Base-by-base conservation (phyloP, 768 basidiomycete species). In the Epithele typhae region DNA sequence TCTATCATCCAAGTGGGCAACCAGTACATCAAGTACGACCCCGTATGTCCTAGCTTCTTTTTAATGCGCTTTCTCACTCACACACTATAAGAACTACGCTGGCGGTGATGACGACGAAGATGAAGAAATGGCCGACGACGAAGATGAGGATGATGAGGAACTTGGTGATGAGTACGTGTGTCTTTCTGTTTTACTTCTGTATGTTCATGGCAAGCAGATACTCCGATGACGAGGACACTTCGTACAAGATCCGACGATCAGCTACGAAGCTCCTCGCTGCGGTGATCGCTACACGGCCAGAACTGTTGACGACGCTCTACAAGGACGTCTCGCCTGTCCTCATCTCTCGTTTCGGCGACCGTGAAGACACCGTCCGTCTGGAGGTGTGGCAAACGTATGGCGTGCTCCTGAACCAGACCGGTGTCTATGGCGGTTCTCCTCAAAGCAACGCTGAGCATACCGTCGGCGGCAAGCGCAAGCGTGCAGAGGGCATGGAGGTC, bases 201-300 rank as follows among this genome's bases (percentile, higher is more conserved):
- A 30, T 30, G 27, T 14, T 30, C 27, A 30, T 30, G 14, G 22
- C 12, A n/a, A n/a, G 8, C 54, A 94, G 91, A 53, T 97, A 96
- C 64, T 92, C 92, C 5, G 96, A 99, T 57, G 96, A 99, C 48
- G 96, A 98, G 64, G 96, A 99, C 60, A 90, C 88, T 10, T 97
- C 95, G 0, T 98, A 96, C 78, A 97, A 97, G 66, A 91, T 96
- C 47, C 86, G 96, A 53, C 82, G 96, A 37, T 85, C 91, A 6
- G 86, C 96, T 6, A 92, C 93, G 15, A 97, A 97, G 63, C 72
- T 98, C 3, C 75, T 98, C 14, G 71, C 84, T 23, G 87, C 89
- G 5, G 72, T 96, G 39, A 84, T 98, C 47, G 81, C 79, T 11
- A 98, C 95, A 1, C 88, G 93, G 21, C 91, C 93, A 1, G 96